phyloP scores from a whole-genome alignment of 1,139 yeast genomes.

The Geotrichum siamense region DNA sequence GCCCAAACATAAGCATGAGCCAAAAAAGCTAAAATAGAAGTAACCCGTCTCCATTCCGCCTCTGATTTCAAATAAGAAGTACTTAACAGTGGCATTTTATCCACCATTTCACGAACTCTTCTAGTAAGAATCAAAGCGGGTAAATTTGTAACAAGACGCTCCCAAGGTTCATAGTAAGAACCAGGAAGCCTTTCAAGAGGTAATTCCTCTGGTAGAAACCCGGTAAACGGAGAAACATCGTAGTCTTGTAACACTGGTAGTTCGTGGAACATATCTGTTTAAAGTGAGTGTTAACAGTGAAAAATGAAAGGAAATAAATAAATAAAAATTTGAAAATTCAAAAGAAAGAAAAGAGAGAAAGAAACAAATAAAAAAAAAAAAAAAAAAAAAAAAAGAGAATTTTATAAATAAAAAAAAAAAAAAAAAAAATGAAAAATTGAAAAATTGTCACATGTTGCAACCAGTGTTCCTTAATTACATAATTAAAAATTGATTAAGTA shows the following conservation, averaged over 20 bases:
- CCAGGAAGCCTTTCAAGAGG: slow-evolving; percentile 60
- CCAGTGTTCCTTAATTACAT: background rate
- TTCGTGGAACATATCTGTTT: slow-evolving; percentile 13
- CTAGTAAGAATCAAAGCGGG: slow-evolving; percentile 68
- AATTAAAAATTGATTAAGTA: background rate
- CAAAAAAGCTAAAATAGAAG: slow-evolving; percentile 66
- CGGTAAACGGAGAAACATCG: slow-evolving; percentile 61
- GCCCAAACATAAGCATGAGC: slow-evolving; percentile 90
- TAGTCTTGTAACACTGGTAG: slow-evolving; percentile 52
- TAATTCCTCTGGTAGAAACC: slow-evolving; percentile 65
- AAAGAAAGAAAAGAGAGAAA: background rate
- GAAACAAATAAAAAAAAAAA: background rate
- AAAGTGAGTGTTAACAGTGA: too few relatives aligned
- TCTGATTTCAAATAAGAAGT: slow-evolving; percentile 40
- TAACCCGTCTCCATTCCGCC: slow-evolving; percentile 67
- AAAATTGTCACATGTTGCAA: background rate
- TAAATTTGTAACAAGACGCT: slow-evolving; percentile 51
- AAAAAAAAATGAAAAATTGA: background rate
- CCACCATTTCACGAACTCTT: slow-evolving; percentile 52
- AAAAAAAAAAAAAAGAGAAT: background rate
- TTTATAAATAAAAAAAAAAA: too few relatives aligned
- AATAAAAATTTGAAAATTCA: background rate
- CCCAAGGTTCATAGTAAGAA: slow-evolving; percentile 72
- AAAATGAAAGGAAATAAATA: background rate
- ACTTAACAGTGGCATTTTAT: slow-evolving; percentile 49